Evolutionary conservation across 2,329 filamentous ascomycete genomes (phyloP).

Genomic region (Ilyonectria sp.): DNA sequence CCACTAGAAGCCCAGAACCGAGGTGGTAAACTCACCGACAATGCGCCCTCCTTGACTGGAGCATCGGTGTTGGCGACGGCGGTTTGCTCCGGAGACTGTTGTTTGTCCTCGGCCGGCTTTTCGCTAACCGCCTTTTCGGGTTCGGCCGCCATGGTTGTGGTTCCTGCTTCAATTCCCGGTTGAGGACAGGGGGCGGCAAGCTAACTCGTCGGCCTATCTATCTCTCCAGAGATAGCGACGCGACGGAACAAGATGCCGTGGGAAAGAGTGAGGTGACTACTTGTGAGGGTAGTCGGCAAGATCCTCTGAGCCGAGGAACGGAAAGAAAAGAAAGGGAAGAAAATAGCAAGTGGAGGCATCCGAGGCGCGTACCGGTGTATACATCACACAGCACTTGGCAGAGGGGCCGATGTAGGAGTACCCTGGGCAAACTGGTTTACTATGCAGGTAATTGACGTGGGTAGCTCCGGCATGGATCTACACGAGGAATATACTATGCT

Average conservation of each 20-base stretch:
- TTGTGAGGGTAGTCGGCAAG: background rate
- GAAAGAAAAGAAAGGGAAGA: conserved; percentile 4
- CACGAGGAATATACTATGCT: too few relatives aligned
- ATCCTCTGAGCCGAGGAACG: background rate
- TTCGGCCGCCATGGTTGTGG: conserved; percentile 32
- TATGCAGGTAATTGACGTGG: conserved; percentile 14
- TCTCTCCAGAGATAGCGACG: conserved; percentile 14
- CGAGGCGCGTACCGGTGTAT: background rate
- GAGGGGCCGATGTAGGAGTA: conserved; percentile 34
- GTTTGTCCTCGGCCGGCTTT: background rate
- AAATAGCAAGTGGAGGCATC: conserved; percentile 5
- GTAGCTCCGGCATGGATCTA: background rate
- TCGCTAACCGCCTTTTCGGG: conserved; percentile 24
- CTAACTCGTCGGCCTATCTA: background rate
- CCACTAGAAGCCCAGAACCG: background rate
- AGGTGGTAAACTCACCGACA: conserved; percentile 31
- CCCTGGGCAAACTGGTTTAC: background rate
- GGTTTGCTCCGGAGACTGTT: background rate
- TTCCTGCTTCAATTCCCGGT: conserved; percentile 9
- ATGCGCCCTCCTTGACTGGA: conserved; percentile 22
- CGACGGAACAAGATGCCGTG: background rate
- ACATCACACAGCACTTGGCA: background rate
- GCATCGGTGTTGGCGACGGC: background rate
- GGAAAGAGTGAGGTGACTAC: conserved; percentile 5
- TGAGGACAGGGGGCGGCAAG: conserved; percentile 2